Evolutionary conservation across 495 filamentous ascomycete genomes (phyloP), one percentile per base, ranked within the genome.

Genomic region (Neohortaea acidophila): DNA sequence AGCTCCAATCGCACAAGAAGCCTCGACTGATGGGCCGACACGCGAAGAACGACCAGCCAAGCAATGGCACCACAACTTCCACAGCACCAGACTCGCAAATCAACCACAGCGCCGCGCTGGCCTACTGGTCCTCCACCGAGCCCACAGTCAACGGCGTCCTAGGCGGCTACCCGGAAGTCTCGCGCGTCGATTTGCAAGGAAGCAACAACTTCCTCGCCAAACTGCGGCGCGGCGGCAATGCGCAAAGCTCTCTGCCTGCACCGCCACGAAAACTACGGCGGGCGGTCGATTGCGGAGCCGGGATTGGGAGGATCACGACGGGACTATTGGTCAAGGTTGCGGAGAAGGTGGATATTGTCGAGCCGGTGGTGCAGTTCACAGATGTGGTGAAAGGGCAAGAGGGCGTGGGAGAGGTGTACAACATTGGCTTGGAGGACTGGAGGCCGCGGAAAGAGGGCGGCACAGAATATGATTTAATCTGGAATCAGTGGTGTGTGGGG

Each of bases 401-500:
- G 11, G 47, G 47, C 23, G 44, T 87, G 13, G 74, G 76, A 0
- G 60, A 68, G 23, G 64, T 92, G 35, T 79, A 72, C 53, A 83
- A 80, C 38, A 52, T 75, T 7, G 81, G 84, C 2, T 61, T 93
- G 2, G 77, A 93, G 59, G 58, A 71, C 25, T 94, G 84, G 84
- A 43, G 46, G 34, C 81, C 79, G 0, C 49, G 53, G 9, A 57
- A 63, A 4, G 65, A 61, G 19, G 42, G 37, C 7, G 2, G 24
- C 4, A 38, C 41, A 2, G 59, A 55, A 30, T 79, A 81, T 45
- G 68, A 75, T 44, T 48, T 79, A 30, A 64, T 81, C 48, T 79
- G 74, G 69, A 81, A 72, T 33, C 87, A 94, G 59, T 93, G 85
- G 85, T 94, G 85, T 60, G 59, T 91, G n/a, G 82, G 84, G 12